These are phyloP conservation scores for Talaromyces sp. DNA, from an alignment of 2,329 filamentous ascomycete genomes.

Conservation along the genomic window DNA sequence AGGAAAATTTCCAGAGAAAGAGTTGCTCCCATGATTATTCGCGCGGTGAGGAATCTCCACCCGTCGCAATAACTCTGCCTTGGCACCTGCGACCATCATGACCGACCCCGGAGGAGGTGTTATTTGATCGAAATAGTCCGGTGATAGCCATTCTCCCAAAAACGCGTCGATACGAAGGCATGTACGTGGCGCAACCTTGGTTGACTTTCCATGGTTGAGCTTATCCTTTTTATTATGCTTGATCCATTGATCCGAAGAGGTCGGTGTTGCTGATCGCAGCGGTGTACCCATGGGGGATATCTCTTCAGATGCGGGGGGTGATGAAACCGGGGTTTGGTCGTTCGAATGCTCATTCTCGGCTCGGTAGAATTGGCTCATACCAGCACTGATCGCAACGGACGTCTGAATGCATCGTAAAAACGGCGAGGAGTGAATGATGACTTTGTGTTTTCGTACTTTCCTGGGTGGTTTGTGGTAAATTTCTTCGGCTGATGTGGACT, in stretches of 20 bases:
- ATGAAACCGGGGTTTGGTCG: not conserved
- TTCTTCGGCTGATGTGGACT: not conserved
- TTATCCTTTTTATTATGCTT: slow-evolving; percentile 3
- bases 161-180: slow-evolving; percentile 81
- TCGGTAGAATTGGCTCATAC: slow-evolving; percentile 57
- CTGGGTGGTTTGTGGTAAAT: not conserved
- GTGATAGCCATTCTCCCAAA: slow-evolving; percentile 90
- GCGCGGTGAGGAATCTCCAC: slow-evolving; percentile 60
- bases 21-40: slow-evolving; percentile 34
- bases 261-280: slow-evolving; percentile 30
- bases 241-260: slow-evolving; percentile 17
- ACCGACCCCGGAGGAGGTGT: slow-evolving; percentile 81
- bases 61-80: slow-evolving; percentile 75
- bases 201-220: slow-evolving; percentile 1
- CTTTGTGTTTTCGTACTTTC: slow-evolving; percentile 55
- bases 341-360: slow-evolving; percentile 22
- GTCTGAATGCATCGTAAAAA: slow-evolving; percentile 92
- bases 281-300: slow-evolving; percentile 21
- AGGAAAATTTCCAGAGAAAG: slow-evolving; percentile 49
- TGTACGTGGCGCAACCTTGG: slow-evolving; percentile 18
- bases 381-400: slow-evolving; percentile 80
- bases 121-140: slow-evolving; percentile 89
- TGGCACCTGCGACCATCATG: slow-evolving; percentile 84
- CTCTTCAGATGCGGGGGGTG: slow-evolving; percentile 8
- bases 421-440: slow-evolving; percentile 90